Evolutionary conservation across 1,284 basidiomycete genomes (phyloP).

Genomic region (Ustilago cynodontis): DNA sequence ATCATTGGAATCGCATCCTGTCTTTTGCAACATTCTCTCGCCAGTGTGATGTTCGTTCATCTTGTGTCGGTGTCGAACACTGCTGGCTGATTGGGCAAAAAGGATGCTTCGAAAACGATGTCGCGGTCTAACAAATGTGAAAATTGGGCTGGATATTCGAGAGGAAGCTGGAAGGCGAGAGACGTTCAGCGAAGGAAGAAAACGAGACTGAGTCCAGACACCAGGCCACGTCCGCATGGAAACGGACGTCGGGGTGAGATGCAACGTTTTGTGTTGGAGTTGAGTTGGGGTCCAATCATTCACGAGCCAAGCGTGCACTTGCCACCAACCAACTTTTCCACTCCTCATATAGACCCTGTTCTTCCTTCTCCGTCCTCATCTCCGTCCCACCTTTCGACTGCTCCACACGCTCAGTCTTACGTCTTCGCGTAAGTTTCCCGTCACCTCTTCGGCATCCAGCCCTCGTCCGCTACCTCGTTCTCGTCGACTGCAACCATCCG

Average conservation of each 20-base stretch:
- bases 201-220: neutral
- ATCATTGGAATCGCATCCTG: slow-evolving; percentile 16
- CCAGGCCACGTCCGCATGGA: too few relatives aligned
- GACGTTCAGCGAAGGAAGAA: slow-evolving; percentile 39
- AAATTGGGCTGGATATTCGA: slow-evolving; percentile 8
- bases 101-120: neutral
- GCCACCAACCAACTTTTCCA: slow-evolving; percentile 12
- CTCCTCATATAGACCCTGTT: neutral
- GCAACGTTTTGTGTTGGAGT: too few relatives aligned
- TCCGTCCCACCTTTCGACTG: neutral
- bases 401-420: neutral
- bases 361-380: neutral
- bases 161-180: slow-evolving; percentile 37
- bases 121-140: neutral
- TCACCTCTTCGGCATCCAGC: neutral
- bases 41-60: too few relatives aligned
- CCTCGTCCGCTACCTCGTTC: neutral
- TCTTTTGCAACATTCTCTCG: neutral
- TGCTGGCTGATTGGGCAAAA: too few relatives aligned
- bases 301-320: slow-evolving; percentile 15
- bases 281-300: slow-evolving; percentile 13
- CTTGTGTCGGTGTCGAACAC: too few relatives aligned
- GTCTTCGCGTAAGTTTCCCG: neutral
- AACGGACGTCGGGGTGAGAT: too few relatives aligned
- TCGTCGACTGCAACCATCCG: neutral